A percentile compares a stretch with the other conserved stretches of the same genome.
Evolutionary conservation across 495 filamentous ascomycete genomes (phyloP).

Genomic region (Rhizodiscina lignyota): DNA sequence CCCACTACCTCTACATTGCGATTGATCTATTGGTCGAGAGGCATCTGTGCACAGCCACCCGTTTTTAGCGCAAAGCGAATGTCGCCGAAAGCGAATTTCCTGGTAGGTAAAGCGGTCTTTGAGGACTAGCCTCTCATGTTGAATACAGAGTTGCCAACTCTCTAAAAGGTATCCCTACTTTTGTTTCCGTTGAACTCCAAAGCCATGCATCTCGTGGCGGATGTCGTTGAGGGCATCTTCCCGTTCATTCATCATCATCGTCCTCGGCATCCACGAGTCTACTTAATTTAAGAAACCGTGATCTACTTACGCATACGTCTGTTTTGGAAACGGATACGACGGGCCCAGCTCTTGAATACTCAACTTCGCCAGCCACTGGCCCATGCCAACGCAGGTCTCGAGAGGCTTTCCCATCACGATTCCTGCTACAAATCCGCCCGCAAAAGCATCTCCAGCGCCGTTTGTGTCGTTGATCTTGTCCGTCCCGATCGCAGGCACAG

Average conservation of each 20-base stretch:
- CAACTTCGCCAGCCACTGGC: constrained; percentile 84
- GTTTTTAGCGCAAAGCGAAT: too few species aligned
- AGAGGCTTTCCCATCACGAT: constrained; percentile 70
- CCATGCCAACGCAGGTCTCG: constrained; percentile 63
- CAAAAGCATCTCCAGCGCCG: constrained; percentile 92
- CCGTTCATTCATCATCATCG: not conserved
- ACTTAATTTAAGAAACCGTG: not conserved
- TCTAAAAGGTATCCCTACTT: not conserved
- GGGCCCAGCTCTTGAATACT: constrained; percentile 90
- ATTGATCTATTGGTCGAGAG: too few species aligned
- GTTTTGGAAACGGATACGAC: constrained; percentile 42
- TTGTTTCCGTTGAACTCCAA: not conserved
- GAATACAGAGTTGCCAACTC: not conserved
- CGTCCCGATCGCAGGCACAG: constrained; percentile 58
- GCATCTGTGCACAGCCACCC: too few species aligned
- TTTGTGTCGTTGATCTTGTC: constrained; percentile 84
- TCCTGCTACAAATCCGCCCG: constrained; percentile 81
- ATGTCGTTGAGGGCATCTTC: too few species aligned
- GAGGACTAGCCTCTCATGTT: too few species aligned
- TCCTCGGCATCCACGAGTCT: not conserved
- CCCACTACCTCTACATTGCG: too few species aligned
- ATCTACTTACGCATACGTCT: not conserved
- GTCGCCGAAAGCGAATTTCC: too few species aligned
- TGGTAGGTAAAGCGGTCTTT: too few species aligned
- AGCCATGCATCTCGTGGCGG: not conserved